Evolutionary conservation across 768 basidiomycete genomes (phyloP).

Genomic region (Termitomyces sp.): DNA sequence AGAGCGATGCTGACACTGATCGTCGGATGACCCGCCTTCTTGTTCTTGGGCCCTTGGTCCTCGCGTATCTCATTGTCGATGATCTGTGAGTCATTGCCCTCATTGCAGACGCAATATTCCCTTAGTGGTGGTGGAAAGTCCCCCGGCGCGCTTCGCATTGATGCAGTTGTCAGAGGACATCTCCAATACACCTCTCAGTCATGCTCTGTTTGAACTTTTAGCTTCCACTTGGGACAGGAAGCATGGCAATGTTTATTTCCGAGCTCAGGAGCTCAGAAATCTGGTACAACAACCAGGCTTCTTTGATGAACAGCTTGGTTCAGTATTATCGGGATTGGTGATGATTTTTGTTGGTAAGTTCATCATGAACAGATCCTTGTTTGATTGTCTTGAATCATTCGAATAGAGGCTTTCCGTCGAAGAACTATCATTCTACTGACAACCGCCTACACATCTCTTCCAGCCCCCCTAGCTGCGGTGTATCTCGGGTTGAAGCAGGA

Average conservation of each 20-base stretch:
- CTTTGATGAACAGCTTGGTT: conserved; percentile 37
- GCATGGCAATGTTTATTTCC: conserved; percentile 49
- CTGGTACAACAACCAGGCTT: conserved; percentile 39
- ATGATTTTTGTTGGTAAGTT: conserved; percentile 48
- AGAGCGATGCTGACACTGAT: conserved; percentile 31
- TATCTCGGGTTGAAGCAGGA: conserved; percentile 49
- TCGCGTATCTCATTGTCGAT: conserved; percentile 60
- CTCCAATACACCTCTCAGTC: conserved; percentile 35
- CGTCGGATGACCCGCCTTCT: conserved; percentile 41
- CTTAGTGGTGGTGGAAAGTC: conserved; percentile 27
- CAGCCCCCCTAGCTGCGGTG: conserved; percentile 42
- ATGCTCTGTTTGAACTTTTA: conserved; percentile 40
- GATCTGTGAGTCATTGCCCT: conserved; percentile 36
- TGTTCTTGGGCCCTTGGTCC: conserved; percentile 52
- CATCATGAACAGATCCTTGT: not conserved
- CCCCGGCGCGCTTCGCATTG: conserved; percentile 54
- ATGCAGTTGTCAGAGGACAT: conserved; percentile 48
- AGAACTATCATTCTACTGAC: conserved; percentile 52
- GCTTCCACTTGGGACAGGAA: conserved; percentile 48
- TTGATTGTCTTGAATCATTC: not conserved
- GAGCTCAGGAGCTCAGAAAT: conserved; percentile 34
- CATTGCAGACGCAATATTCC: not conserved
- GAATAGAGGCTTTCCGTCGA: conserved; percentile 50
- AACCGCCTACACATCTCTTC: conserved; percentile 61
- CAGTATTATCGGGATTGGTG: conserved; percentile 38